phyloP scores from a whole-genome alignment of 441 rosid species.

The Hura crepitans region DNA sequence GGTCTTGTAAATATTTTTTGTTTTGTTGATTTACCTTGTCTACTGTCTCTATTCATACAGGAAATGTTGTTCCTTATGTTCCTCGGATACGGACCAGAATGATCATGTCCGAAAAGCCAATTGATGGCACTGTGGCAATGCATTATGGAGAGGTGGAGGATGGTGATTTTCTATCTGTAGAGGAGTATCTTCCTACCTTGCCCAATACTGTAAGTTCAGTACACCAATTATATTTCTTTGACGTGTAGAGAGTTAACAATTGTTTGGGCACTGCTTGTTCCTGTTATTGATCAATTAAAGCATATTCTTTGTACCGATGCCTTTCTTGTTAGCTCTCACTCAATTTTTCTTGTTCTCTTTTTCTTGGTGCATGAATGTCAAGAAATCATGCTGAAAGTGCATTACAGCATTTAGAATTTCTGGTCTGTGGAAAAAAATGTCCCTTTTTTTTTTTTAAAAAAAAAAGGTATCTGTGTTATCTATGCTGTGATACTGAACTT shows the following conservation, averaged over 20 bases:
- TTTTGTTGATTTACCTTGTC: conserved; percentile 17
- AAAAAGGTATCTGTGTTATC: not conserved
- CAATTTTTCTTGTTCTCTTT: not conserved
- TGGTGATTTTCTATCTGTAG: conserved; percentile 59
- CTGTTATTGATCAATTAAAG: not conserved
- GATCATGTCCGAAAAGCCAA: conserved; percentile 76
- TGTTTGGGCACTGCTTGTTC: conserved; percentile 1
- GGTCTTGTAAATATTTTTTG: conserved; percentile 17
- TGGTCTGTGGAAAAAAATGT: not conserved
- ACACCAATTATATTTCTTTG: not conserved
- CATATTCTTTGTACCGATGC: not conserved
- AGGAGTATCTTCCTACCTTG: conserved; percentile 69
- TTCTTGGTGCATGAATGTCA: too few relatives aligned
- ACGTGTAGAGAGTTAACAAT: not conserved
- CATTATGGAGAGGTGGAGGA: conserved; percentile 79
- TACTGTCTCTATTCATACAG: conserved; percentile 34
- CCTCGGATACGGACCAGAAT: conserved; percentile 46
- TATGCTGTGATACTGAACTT: conserved; percentile 9
- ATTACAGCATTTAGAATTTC: not conserved
- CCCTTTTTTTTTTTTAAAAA: too few relatives aligned
- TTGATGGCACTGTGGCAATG: conserved; percentile 83
- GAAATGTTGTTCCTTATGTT: conserved; percentile 42
- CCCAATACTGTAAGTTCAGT: conserved; percentile 76
- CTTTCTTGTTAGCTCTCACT: not conserved
- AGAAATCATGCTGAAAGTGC: not conserved